Evolutionary conservation across 2,329 filamentous ascomycete species (phyloP).

Genomic region (Truncatella angustata): DNA sequence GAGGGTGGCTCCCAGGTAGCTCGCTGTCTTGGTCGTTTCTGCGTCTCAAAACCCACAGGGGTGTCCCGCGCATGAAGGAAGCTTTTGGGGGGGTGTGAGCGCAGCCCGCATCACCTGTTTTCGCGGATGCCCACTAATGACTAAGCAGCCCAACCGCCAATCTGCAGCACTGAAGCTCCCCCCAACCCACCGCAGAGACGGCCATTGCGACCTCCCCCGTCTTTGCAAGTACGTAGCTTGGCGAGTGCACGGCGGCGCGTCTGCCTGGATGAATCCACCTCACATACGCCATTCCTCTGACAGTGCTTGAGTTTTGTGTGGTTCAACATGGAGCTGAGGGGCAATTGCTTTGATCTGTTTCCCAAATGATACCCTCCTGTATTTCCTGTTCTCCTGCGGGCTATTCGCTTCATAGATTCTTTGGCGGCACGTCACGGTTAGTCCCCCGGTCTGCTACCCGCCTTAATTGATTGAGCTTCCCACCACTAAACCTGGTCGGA

Average conservation of each 20-base stretch:
- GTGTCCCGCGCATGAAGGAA: neutral
- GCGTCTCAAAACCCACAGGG: constrained; percentile 6
- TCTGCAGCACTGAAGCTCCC: neutral
- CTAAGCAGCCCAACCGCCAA: constrained; percentile 1
- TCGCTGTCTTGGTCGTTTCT: neutral
- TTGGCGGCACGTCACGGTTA: constrained; percentile 1
- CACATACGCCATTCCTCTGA: too few relatives aligned
- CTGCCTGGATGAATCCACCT: constrained; percentile 23
- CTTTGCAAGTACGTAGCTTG: too few relatives aligned
- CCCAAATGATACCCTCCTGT: constrained; percentile 28
- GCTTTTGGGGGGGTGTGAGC: constrained; percentile 5
- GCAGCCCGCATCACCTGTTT: constrained; percentile 11
- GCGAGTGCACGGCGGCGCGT: constrained; percentile 22
- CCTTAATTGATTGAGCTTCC: constrained; percentile 11
- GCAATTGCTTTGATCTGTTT: constrained; percentile 12
- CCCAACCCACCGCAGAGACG: neutral
- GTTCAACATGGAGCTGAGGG: constrained; percentile 24
- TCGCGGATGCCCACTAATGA: constrained; percentile 7
- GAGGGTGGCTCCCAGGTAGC: neutral
- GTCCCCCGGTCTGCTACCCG: neutral
- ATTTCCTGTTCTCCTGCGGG: constrained; percentile 21
- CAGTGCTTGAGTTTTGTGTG: constrained; percentile 1
- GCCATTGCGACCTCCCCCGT: neutral
- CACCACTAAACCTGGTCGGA: neutral
- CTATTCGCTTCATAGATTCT: neutral